Evolutionary conservation across 345 rosid genomes (phyloP), one percentile per base, ranked within the genome.

Genomic region (Boechera retrofracta): DNA sequence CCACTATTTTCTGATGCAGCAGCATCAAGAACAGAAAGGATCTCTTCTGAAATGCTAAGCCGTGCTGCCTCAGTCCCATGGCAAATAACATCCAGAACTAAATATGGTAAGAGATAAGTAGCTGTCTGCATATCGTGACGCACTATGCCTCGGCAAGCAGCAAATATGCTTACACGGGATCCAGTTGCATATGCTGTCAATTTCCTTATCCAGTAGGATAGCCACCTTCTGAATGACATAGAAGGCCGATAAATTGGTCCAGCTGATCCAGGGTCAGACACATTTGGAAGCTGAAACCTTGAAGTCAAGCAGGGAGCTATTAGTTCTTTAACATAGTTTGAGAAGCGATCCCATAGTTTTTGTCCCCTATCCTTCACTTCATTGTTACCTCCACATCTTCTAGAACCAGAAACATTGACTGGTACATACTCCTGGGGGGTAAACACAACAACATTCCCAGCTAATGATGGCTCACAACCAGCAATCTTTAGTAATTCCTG

Each of bases 41-140:
- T 86, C 85, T 94, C 98, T 72, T 87, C 90, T 6, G 95, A 83
- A 76, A 94, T 94, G 81, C 97, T 84, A 72, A 61, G 83, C 16
- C 98, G 91, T 54, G 95, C 97, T 71, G 89, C 94, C 85, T 85
- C 86, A 2, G 92, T 86, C 77, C 97, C 94, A 73, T 94, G 90
- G 77, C 98, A 94, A 74, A 94, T 88, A 78, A 86, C 97, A 74
- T 88, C 84, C 55, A 94, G 85, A 70, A 94, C 98, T 82, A 94
- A 82, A 79, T 92, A 91, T 36, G 98, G 98, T 76, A 94, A 85
- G 74, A 94, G 85, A 87, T 94, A 94, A 33, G 82, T 83, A 42
- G 98, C 97, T 48, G 89, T 85, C 78, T 88, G 98, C 95, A 89
- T 90, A 82, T 94, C 98, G 81, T 94, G 98, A 52, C 98, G 97